phyloP scores from a whole-genome alignment of 805 yeast genomes.

The Candida patagonica region DNA sequence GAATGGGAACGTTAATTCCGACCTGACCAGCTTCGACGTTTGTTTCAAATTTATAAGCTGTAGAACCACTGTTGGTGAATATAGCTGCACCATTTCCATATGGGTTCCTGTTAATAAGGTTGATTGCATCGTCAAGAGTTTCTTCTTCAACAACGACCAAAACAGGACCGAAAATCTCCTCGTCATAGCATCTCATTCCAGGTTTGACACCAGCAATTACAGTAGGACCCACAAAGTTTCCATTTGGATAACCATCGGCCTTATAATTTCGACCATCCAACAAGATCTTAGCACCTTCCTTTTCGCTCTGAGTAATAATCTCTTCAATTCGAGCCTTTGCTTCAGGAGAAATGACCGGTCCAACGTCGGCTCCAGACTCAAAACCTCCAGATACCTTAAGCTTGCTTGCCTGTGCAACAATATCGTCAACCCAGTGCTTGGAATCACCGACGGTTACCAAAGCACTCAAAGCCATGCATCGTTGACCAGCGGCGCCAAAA shows the following conservation, averaged over 20 bases:
- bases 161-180: slow-evolving; percentile 73
- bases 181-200: slow-evolving; percentile 64
- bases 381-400: slow-evolving; percentile 62
- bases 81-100: slow-evolving; percentile 69
- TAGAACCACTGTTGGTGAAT: slow-evolving; percentile 60
- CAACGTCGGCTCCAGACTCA: slow-evolving; percentile 51
- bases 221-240: slow-evolving; percentile 69
- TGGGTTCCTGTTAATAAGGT: slow-evolving; percentile 47
- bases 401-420: slow-evolving; percentile 45
- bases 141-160: slow-evolving; percentile 52
- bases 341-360: slow-evolving; percentile 62
- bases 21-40: slow-evolving; percentile 68
- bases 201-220: slow-evolving; percentile 51
- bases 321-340: slow-evolving; percentile 45
- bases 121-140: slow-evolving; percentile 60
- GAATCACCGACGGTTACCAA: slow-evolving; percentile 64
- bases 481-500: slow-evolving; percentile 79
- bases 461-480: slow-evolving; percentile 72
- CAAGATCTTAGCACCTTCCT: slow-evolving; percentile 51
- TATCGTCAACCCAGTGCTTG: slow-evolving; percentile 52
- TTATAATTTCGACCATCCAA: slow-evolving; percentile 54
- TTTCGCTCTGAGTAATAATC: slow-evolving; percentile 48
- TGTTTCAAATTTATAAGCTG: slow-evolving; percentile 62
- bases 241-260: slow-evolving; percentile 43
- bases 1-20: slow-evolving; percentile 71